Evolutionary conservation across 2,329 filamentous ascomycete genomes (phyloP).

Genomic region (Helminthosporium solani): DNA sequence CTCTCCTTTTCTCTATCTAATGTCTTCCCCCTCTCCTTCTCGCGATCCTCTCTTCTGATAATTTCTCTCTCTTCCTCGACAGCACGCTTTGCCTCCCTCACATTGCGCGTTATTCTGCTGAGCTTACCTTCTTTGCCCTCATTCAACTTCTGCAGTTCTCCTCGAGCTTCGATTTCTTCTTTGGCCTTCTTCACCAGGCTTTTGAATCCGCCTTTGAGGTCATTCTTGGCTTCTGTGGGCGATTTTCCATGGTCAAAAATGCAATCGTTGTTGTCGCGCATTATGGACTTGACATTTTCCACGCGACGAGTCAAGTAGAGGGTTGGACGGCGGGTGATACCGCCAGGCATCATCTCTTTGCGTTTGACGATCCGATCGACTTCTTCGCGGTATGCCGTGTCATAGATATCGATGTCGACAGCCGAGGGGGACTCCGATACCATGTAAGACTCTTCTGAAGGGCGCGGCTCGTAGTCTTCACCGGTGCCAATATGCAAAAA

Average conservation of each 20-base stretch:
- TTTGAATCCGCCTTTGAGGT: constrained; percentile 37
- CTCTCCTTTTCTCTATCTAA: constrained; percentile 16
- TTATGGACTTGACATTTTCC: constrained; percentile 46
- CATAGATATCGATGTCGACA: constrained; percentile 85
- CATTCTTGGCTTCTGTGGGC: constrained; percentile 18
- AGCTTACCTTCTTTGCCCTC: constrained; percentile 38
- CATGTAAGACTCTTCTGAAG: constrained; percentile 44
- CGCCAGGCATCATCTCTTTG: constrained; percentile 39
- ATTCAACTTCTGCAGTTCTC: constrained; percentile 34
- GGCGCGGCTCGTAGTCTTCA: constrained; percentile 43
- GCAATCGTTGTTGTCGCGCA: constrained; percentile 32
- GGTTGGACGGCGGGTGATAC: constrained; percentile 43
- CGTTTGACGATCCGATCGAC: constrained; percentile 67
- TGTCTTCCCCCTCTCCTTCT: constrained; percentile 22
- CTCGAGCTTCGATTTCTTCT: constrained; percentile 32
- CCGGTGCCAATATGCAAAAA: constrained; percentile 78
- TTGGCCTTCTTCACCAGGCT: constrained; percentile 40
- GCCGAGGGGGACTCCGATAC: constrained; percentile 84
- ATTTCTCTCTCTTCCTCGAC: constrained; percentile 38
- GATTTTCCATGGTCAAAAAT: constrained; percentile 34
- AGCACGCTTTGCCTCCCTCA: constrained; percentile 34
- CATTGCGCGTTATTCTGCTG: constrained; percentile 33
- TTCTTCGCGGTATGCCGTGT: constrained; percentile 81
- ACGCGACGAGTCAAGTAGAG: constrained; percentile 58
- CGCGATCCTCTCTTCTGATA: constrained; percentile 33